Evolutionary conservation across 805 yeast species (phyloP).

Genomic region (Saturnispora ahearnii): DNA sequence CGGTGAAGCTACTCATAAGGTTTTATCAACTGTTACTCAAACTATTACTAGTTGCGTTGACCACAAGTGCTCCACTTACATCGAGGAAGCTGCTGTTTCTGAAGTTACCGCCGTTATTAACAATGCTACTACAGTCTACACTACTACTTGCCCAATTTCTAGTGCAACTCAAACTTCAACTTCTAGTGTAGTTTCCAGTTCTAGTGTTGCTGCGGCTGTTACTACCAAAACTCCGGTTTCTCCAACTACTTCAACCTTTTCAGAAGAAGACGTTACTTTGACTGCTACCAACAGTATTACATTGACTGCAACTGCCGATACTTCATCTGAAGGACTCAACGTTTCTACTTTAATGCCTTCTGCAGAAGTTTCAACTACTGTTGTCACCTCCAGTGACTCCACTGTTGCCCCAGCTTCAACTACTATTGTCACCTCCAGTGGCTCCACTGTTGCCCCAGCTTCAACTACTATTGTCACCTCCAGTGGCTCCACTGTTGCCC

Average conservation of each 20-base stretch:
- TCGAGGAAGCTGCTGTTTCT: background rate
- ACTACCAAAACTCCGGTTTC: background rate
- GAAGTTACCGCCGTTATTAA: constrained; percentile 17
- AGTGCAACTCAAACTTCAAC: background rate
- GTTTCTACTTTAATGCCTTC: background rate
- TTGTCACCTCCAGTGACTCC: constrained; percentile 1
- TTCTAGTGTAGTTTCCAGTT: background rate
- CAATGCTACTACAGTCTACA: constrained; percentile 15
- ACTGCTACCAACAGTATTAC: background rate
- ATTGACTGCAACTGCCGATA: background rate
- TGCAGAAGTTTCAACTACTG: constrained; percentile 1
- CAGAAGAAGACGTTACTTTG: background rate
- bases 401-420: constrained; percentile 6
- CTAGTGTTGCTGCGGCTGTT: background rate
- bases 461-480: constrained; percentile 1
- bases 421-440: constrained; percentile 3
- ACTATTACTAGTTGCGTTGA: constrained; percentile 17
- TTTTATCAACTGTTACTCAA: constrained; percentile 9
- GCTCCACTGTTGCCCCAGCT: constrained; percentile 2
- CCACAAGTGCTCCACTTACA: constrained; percentile 11
- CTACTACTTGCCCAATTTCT: constrained; percentile 18
- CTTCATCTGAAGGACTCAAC: background rate
- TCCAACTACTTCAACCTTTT: background rate
- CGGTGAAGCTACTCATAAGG: background rate
- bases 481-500: too few relatives aligned